Evolutionary conservation across 2,329 filamentous ascomycete genomes (phyloP).

Genomic region (Tricladium varicosporioides): DNA sequence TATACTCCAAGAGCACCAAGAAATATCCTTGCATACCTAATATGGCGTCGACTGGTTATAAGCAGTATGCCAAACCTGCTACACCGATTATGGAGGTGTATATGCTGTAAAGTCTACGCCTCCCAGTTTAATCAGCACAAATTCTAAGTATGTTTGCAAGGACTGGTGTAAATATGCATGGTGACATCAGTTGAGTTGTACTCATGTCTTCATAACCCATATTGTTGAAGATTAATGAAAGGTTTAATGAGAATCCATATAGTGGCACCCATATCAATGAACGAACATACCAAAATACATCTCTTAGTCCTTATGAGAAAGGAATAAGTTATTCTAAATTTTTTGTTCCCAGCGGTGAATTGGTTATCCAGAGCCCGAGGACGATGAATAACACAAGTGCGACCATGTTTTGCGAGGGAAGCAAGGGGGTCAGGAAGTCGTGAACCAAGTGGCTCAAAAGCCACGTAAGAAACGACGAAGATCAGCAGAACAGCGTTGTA

Average conservation of each 20-base stretch:
- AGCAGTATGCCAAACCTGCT: slow-evolving; percentile 79
- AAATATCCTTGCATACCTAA: slow-evolving; percentile 81
- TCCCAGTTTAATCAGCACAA: slow-evolving; percentile 68
- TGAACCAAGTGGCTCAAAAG: slow-evolving; percentile 57
- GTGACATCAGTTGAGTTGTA: slow-evolving; percentile 67
- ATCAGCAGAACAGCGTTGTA: slow-evolving; percentile 75
- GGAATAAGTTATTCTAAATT: slow-evolving; percentile 71
- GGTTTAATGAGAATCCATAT: slow-evolving; percentile 73
- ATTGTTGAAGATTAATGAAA: slow-evolving; percentile 73
- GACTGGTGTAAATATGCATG: slow-evolving; percentile 67
- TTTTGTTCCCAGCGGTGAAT: slow-evolving; percentile 58
- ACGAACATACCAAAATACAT: slow-evolving; percentile 67
- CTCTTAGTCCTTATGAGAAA: slow-evolving; percentile 78
- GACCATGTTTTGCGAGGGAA: slow-evolving; percentile 68
- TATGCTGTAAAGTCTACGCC: slow-evolving; percentile 78
- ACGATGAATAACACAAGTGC: slow-evolving; percentile 67
- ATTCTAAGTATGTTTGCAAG: slow-evolving; percentile 69
- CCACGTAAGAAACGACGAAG: slow-evolving; percentile 75
- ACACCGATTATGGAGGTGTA: slow-evolving; percentile 67
- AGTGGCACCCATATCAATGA: slow-evolving; percentile 76
- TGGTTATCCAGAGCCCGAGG: slow-evolving; percentile 67
- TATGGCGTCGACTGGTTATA: slow-evolving; percentile 55
- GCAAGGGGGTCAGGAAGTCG: slow-evolving; percentile 45
- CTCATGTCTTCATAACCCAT: slow-evolving; percentile 50
- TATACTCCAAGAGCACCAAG: slow-evolving; percentile 85